These are phyloP conservation scores for Gynostemma pentaphyllum DNA, from an alignment of 306 rosid species.

Conservation along the genomic window DNA sequence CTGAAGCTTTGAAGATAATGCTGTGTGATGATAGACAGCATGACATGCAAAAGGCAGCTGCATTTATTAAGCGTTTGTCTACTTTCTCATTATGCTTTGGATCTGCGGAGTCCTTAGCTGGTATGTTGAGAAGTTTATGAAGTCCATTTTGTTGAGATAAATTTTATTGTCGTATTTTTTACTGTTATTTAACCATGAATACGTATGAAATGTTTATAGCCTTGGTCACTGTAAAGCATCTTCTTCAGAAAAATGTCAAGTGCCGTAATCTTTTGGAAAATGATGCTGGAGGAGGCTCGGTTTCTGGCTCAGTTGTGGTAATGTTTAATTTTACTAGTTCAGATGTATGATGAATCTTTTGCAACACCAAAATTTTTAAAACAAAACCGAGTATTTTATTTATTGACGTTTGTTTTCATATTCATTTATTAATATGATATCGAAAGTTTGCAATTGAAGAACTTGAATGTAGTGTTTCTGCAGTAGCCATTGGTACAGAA, in stretches of 20 bases:
- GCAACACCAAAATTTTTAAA: not conserved
- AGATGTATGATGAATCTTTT: not conserved
- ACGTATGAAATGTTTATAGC: slow-evolving; percentile 34
- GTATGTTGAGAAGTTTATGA: slow-evolving; percentile 14
- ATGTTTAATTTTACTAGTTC: slow-evolving; percentile 7
- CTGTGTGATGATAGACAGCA: slow-evolving; percentile 91
- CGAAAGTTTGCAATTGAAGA: not conserved
- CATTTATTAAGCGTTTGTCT: slow-evolving; percentile 82
- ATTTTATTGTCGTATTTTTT: slow-evolving; percentile 3
- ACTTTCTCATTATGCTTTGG: slow-evolving; percentile 62
- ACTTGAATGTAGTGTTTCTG: not conserved
- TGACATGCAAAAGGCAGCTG: slow-evolving; percentile 99
- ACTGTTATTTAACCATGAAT: slow-evolving; percentile 4
- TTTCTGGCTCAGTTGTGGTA: slow-evolving; percentile 67
- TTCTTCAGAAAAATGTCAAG: slow-evolving; percentile 80
- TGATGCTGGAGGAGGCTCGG: slow-evolving; percentile 92
- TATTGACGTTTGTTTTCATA: not conserved
- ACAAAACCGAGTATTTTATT: no score
- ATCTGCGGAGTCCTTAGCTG: slow-evolving; percentile 87
- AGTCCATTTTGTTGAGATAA: not conserved
- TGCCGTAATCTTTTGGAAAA: slow-evolving; percentile 94
- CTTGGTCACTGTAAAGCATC: slow-evolving; percentile 77
- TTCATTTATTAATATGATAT: not conserved
- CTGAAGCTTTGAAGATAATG: slow-evolving; percentile 93
- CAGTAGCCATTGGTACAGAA: not conserved